Evolutionary conservation across 2,329 filamentous ascomycete species (phyloP).

Genomic region (Cryphonectria parasitica): DNA sequence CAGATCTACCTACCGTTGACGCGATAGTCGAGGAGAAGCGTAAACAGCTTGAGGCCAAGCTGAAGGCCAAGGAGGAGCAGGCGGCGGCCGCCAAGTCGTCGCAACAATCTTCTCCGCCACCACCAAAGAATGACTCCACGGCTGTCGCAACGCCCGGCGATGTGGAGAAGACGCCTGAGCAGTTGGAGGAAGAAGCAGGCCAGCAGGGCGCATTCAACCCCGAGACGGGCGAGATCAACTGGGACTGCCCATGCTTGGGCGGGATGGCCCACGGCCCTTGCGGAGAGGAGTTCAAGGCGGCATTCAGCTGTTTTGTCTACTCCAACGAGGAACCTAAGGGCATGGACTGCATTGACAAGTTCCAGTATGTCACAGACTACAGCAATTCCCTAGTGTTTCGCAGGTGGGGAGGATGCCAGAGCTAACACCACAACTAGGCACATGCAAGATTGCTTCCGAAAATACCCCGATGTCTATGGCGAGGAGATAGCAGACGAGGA

Average conservation of each 20-base stretch:
- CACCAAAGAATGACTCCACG: constrained; percentile 35
- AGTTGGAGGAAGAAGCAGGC: constrained; percentile 77
- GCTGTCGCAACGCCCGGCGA: constrained; percentile 25
- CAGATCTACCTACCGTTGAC: constrained; percentile 67
- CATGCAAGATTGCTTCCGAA: constrained; percentile 97
- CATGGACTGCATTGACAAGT: constrained; percentile 96
- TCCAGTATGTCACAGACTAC: constrained; percentile 69
- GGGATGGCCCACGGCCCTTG: constrained; percentile 97
- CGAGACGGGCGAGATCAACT: constrained; percentile 99
- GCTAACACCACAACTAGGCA: constrained; percentile 56
- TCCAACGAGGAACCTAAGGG: constrained; percentile 95
- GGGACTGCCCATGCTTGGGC: constrained; percentile 96
- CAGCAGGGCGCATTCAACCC: constrained; percentile 96
- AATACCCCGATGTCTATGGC: constrained; percentile 91
- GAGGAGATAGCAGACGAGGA: constrained; percentile 83
- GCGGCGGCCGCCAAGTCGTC: constrained; percentile 35
- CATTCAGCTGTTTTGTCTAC: constrained; percentile 98
- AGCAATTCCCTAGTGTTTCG: not conserved
- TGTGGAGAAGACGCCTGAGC: constrained; percentile 46
- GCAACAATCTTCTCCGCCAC: constrained; percentile 32
- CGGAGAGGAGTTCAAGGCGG: constrained; percentile 91
- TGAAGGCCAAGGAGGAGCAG: constrained; percentile 24
- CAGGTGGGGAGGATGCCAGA: not conserved
- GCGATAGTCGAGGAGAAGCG: constrained; percentile 68
- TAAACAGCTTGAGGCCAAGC: constrained; percentile 46